Conservation (phyloP, 108 stramenopile genomes). For the Epipyxis sp. region DNA sequence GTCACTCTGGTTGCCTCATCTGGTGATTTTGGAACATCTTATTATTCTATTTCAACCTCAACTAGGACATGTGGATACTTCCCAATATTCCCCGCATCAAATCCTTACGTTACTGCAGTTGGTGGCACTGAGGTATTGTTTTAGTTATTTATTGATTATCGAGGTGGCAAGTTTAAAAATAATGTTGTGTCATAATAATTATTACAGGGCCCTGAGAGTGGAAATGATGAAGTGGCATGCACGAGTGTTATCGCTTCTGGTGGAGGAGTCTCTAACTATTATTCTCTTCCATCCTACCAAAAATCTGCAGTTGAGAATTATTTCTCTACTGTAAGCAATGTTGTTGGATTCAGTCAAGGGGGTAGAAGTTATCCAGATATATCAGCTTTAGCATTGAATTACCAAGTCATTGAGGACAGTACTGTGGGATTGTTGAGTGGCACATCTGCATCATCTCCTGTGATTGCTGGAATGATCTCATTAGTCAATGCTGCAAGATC, state of each 20-base stretch:
- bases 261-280: constrained; percentile 14
- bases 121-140: neutral
- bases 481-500: no score
- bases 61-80: neutral
- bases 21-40: constrained; percentile 10
- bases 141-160: neutral
- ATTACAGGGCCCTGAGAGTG: neutral
- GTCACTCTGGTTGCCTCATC: neutral
- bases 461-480: no score
- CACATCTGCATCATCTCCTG: no score
- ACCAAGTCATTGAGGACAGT: no score
- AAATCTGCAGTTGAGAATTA: neutral
- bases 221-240: neutral
- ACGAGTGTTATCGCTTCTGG: neutral
- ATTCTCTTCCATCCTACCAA: neutral
- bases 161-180: neutral
- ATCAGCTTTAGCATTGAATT: no score
- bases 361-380: no score
- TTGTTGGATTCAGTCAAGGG: no score
- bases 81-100: neutral
- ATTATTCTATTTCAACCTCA: neutral
- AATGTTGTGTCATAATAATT: neutral
- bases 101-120: neutral
- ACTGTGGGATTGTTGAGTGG: no score
- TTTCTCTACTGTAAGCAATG: no score